These are phyloP conservation scores for Porcisia deanei DNA, from an alignment of 208 protist species.

Conservation along the genomic window DNA sequence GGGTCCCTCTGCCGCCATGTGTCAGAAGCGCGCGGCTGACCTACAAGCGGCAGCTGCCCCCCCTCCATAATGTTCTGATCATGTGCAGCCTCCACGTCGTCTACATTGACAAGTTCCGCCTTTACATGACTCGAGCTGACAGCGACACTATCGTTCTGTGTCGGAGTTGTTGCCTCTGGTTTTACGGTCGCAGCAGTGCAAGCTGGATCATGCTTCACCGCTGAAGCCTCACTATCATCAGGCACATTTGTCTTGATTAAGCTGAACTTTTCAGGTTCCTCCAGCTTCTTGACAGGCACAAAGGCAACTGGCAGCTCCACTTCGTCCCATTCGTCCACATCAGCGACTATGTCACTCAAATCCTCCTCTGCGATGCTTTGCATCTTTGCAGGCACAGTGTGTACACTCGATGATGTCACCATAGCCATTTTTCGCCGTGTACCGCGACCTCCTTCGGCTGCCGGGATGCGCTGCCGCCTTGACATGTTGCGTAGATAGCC, in stretches of 20 bases:
- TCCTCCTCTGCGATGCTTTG: background rate
- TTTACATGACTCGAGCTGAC: slow-evolving; percentile 21
- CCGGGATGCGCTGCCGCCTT: slow-evolving; percentile 68
- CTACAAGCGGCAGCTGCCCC: slow-evolving; percentile 55
- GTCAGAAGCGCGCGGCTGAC: slow-evolving; percentile 33
- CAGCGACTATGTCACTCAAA: slow-evolving; percentile 27
- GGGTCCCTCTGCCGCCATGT: slow-evolving; percentile 62
- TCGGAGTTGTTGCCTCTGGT: slow-evolving; percentile 6
- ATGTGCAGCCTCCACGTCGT: background rate
- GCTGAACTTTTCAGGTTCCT: slow-evolving; percentile 11
- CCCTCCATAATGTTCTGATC: slow-evolving; percentile 37
- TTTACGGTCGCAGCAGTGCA: background rate
- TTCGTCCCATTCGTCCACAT: slow-evolving; percentile 87
- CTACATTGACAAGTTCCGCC: slow-evolving; percentile 26
- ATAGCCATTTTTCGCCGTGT: slow-evolving; percentile 81
- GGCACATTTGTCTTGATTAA: background rate
- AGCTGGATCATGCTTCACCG: slow-evolving; percentile 17
- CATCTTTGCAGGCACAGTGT: slow-evolving; percentile 2
- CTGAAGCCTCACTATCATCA: slow-evolving; percentile 3
- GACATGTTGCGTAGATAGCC: slow-evolving; percentile 87
- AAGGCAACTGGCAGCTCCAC: slow-evolving; percentile 51
- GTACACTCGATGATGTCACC: slow-evolving; percentile 63
- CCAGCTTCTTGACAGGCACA: slow-evolving; percentile 31
- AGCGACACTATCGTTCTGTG: background rate
- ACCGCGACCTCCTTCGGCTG: slow-evolving; percentile 73